These are phyloP conservation scores for Pichia sp. DNA, from an alignment of 1,139 yeast genomes.

Conservation along the genomic window DNA sequence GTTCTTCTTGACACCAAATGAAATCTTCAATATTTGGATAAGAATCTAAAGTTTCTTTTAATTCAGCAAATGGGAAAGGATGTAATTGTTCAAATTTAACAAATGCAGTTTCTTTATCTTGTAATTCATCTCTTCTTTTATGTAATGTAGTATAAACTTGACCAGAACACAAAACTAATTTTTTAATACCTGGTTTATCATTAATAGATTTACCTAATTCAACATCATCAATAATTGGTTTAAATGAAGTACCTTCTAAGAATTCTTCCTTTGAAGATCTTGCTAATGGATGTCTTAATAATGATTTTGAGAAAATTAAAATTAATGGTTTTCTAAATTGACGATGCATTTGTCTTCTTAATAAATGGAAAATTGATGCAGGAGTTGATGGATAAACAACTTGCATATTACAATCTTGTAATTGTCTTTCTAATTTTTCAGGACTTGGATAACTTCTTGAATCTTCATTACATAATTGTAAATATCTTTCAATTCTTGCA, in stretches of 20 bases:
- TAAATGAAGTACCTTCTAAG: constrained; percentile 87
- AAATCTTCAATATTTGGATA: constrained; percentile 84
- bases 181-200: constrained; percentile 79
- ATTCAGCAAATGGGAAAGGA: constrained; percentile 97
- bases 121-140: constrained; percentile 76
- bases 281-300: constrained; percentile 97
- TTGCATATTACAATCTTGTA: constrained; percentile 98
- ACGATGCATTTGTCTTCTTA: constrained; percentile 99
- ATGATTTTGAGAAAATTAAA: constrained; percentile 84
- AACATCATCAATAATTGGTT: constrained; percentile 91
- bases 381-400: constrained; percentile 98
- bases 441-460: constrained; percentile 87
- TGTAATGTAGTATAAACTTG: constrained; percentile 92
- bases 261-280: constrained; percentile 79
- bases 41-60: constrained; percentile 73
- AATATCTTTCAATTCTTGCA: constrained; percentile 94
- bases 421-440: constrained; percentile 91
- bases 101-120: constrained; percentile 79
- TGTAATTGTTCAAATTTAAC: constrained; percentile 90
- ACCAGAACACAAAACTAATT: constrained; percentile 79
- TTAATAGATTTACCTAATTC: constrained; percentile 74
- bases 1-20: constrained; percentile 99
- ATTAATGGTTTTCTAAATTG: constrained; percentile 96
- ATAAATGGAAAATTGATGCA: constrained; percentile 89
- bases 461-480: constrained; percentile 94